phyloP scores from a whole-genome alignment of 108 stramenopile genomes.

The Conticribra guillardii region DNA sequence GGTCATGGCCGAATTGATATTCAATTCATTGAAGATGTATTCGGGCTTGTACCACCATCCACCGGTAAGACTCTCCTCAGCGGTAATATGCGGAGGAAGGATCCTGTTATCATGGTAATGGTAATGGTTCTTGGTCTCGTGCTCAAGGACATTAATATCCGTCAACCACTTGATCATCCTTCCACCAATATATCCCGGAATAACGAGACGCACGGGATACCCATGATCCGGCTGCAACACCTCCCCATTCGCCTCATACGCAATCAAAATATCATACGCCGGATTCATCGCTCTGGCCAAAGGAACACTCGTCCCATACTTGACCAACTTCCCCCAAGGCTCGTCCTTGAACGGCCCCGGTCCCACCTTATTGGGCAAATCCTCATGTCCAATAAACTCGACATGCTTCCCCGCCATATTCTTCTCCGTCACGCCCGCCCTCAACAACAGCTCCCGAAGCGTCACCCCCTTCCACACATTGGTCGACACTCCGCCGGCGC shows the following conservation, averaged over 20 bases:
- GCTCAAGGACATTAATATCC: conserved; percentile 87
- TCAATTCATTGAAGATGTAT: conserved; percentile 97
- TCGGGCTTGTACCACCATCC: conserved; percentile 99
- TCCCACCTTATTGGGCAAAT: conserved; percentile 94
- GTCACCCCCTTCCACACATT: conserved; percentile 94
- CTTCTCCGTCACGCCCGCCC: conserved; percentile 80
- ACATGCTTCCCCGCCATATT: conserved; percentile 86
- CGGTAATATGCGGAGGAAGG: conserved; percentile 92
- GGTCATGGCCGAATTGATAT: conserved; percentile 96
- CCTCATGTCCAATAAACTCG: conserved; percentile 90
- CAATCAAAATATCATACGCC: conserved; percentile 92
- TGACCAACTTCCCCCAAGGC: conserved; percentile 90
- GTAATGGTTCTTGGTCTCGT: conserved; percentile 96
- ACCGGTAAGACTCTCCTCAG: conserved; percentile 89
- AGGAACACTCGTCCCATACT: conserved; percentile 96
- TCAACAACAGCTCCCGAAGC: conserved; percentile 87
- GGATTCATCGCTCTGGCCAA: conserved; percentile 93
- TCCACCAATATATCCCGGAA: conserved; percentile 98
- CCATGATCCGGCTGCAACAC: conserved; percentile 96
- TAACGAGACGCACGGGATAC: conserved; percentile 95
- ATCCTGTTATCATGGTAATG: conserved; percentile 99
- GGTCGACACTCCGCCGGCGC: conserved; percentile 91
- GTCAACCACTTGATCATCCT: conserved; percentile 99
- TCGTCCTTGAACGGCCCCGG: conserved; percentile 87
- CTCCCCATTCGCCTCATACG: conserved; percentile 95